Evolutionary conservation across 331 rosid genomes (phyloP).

Genomic region (Spiraea crenata): DNA sequence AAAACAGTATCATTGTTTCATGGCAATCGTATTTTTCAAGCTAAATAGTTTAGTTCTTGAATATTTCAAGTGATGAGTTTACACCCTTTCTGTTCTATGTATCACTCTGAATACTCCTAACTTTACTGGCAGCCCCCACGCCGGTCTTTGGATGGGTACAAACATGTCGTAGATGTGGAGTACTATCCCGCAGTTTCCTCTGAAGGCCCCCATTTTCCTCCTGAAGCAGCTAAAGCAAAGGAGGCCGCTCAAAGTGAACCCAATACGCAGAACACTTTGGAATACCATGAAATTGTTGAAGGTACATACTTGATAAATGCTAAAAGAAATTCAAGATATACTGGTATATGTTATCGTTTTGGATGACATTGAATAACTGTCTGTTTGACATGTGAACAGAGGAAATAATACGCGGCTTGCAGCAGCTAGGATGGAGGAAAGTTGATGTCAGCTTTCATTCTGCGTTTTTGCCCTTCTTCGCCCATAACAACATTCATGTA

Average conservation of each 20-base stretch:
- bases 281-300: constrained; percentile 89
- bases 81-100: neutral
- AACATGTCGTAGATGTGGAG: constrained; percentile 85
- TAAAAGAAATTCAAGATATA: constrained; percentile 9
- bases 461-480: constrained; percentile 86
- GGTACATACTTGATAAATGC: constrained; percentile 37
- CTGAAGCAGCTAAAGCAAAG: constrained; percentile 79
- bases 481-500: constrained; percentile 98
- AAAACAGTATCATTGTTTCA: neutral
- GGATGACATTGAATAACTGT: neutral
- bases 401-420: constrained; percentile 82
- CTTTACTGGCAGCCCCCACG: constrained; percentile 64
- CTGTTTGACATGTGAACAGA: constrained; percentile 48
- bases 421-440: constrained; percentile 87
- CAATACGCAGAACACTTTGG: constrained; percentile 55
- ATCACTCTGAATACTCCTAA: constrained; percentile 25
- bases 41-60: neutral
- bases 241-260: constrained; percentile 86
- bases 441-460: constrained; percentile 94
- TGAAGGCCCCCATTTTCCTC: constrained; percentile 74
- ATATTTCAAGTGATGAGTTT: too few relatives aligned
- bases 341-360: neutral
- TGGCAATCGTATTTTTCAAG: neutral
- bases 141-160: constrained; percentile 82
- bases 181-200: constrained; percentile 73